Percentiles rank a stretch among this genome's conserved stretches.
These are phyloP conservation scores for Pseudogymnoascus sp. DNA, from an alignment of 2,329 filamentous ascomycete species.

Conservation along the genomic window DNA sequence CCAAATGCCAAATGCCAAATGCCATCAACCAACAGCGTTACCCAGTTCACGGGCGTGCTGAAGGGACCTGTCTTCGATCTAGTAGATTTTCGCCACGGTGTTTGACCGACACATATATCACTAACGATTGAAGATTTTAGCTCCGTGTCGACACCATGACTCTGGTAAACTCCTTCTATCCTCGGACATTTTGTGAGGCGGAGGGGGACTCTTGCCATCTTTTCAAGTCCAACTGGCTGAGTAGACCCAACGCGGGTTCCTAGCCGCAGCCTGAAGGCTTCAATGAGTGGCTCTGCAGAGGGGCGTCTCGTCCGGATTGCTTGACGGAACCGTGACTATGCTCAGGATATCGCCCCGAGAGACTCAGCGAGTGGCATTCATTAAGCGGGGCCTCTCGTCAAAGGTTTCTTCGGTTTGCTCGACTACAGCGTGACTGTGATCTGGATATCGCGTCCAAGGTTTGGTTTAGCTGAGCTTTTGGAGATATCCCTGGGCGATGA, in stretches of 20 bases:
- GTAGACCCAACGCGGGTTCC: not conserved
- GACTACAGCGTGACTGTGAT: not conserved
- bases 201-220: not conserved
- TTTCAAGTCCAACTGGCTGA: not conserved
- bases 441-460: not conserved
- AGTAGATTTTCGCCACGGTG: not conserved
- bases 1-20: not conserved
- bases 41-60: not conserved
- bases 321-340: not conserved
- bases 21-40: not conserved
- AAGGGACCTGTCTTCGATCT: not conserved
- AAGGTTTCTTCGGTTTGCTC: not conserved
- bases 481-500: conserved; percentile 91
- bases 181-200: not conserved
- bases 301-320: not conserved
- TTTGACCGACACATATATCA: not conserved
- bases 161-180: not conserved
- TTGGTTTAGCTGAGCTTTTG: conserved; percentile 69
- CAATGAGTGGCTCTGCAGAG: not conserved
- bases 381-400: not conserved
- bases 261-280: not conserved
- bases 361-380: not conserved
- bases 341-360: not conserved
- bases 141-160: not conserved
- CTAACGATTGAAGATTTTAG: not conserved